A percentile compares a stretch with the other conserved stretches of the same genome.
Conservation (phyloP, 2,329 filamentous ascomycete genomes). For the Pseudocercospora crystallina region DNA sequence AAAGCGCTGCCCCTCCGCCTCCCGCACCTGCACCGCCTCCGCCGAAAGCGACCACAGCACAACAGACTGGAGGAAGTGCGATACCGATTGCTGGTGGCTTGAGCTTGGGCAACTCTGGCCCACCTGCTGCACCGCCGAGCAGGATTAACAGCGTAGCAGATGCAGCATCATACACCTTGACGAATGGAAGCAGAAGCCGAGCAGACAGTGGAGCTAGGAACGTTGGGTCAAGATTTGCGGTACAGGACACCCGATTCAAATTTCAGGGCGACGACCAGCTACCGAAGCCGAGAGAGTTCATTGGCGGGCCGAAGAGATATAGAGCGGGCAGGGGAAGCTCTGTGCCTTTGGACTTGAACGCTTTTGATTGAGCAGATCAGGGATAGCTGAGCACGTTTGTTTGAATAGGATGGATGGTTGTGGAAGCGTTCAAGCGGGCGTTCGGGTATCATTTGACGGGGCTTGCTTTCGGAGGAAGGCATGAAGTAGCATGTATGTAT, state of each 20-base stretch:
- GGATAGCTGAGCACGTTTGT: not conserved
- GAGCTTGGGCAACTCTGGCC: constrained; percentile 15
- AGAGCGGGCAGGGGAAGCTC: constrained; percentile 89
- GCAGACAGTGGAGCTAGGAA: constrained; percentile 24
- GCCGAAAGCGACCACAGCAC: constrained; percentile 28
- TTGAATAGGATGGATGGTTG: not conserved
- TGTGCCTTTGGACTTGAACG: constrained; percentile 80
- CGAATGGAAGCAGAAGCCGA: constrained; percentile 37
- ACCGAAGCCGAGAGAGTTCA: constrained; percentile 81
- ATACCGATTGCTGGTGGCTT: constrained; percentile 32
- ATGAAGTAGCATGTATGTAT: no score
- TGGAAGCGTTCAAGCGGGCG: constrained; percentile 16
- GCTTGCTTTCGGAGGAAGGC: no score
- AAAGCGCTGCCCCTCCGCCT: constrained; percentile 29
- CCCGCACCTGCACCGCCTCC: constrained; percentile 32
- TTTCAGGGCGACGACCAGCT: constrained; percentile 81
- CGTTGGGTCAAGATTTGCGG: constrained; percentile 27
- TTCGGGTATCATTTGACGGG: not conserved
- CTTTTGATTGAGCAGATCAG: constrained; percentile 44
- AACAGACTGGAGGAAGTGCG: constrained; percentile 7
- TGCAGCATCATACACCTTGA: constrained; percentile 37
- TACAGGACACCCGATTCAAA: constrained; percentile 71
- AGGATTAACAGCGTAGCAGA: constrained; percentile 24
- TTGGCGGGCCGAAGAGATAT: constrained; percentile 73
- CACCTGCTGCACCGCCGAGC: constrained; percentile 1